phyloP scores from a whole-genome alignment of 1,139 yeast genomes.

The Protomyces lactucae-debilis region DNA sequence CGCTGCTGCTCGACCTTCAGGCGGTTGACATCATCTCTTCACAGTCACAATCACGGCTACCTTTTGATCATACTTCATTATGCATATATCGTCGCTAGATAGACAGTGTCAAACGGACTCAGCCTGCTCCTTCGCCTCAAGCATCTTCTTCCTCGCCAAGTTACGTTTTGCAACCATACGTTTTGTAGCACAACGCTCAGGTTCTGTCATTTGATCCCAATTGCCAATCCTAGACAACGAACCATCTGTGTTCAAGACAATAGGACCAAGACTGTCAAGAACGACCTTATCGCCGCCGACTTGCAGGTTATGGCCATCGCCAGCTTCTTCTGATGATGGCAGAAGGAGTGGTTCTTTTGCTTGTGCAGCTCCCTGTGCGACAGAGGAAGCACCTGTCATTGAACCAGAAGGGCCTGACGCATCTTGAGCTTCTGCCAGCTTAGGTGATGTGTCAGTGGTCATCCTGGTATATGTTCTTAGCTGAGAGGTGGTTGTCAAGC shows the following conservation, averaged over 20 bases:
- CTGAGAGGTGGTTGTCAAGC: not conserved
- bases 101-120: not conserved
- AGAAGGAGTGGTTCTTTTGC: not conserved
- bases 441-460: not conserved
- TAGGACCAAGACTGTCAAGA: constrained; percentile 23
- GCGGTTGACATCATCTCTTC: too few relatives aligned
- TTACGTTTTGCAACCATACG: constrained; percentile 24
- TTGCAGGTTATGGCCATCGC: not conserved
- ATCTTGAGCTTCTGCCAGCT: not conserved
- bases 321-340: not conserved
- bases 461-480: not conserved
- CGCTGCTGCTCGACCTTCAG: too few relatives aligned
- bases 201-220: constrained; percentile 26
- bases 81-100: too few relatives aligned
- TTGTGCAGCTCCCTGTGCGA: not conserved
- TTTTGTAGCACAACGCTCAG: constrained; percentile 23
- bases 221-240: constrained; percentile 26
- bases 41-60: too few relatives aligned
- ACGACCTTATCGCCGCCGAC: constrained; percentile 4
- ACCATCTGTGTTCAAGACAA: constrained; percentile 25
- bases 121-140: not conserved
- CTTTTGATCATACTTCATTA: too few relatives aligned
- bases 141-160: constrained; percentile 3
- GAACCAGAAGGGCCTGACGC: not conserved
- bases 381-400: not conserved